Evolutionary conservation across 306 rosid species (phyloP).

Genomic region (Amphicarpaea edgeworthii): DNA sequence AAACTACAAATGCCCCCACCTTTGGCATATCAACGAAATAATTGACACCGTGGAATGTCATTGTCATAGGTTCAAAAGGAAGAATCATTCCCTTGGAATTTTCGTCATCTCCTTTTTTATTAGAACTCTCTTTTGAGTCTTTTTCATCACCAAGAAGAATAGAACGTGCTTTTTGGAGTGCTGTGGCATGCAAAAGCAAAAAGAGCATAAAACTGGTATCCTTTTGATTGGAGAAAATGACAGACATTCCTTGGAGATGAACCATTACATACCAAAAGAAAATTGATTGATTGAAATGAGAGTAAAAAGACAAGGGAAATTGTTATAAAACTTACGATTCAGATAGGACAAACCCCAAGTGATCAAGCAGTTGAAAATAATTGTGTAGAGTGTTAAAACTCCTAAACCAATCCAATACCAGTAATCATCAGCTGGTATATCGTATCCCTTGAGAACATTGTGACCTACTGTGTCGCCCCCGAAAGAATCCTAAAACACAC

Average conservation of each 20-base stretch:
- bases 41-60: constrained; percentile 80
- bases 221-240: not conserved
- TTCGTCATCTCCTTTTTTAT: constrained; percentile 21
- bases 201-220: constrained; percentile 12
- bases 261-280: constrained; percentile 3
- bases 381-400: constrained; percentile 52
- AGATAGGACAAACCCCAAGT: constrained; percentile 73
- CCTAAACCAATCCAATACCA: constrained; percentile 87
- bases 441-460: constrained; percentile 57
- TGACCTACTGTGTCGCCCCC: constrained; percentile 61
- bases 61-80: constrained; percentile 81
- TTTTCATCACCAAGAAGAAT: constrained; percentile 51
- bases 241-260: not conserved
- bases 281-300: not conserved
- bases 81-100: constrained; percentile 88
- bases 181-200: constrained; percentile 51
- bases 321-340: constrained; percentile 65
- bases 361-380: constrained; percentile 68
- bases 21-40: constrained; percentile 84
- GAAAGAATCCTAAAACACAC: constrained; percentile 57
- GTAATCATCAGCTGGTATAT: constrained; percentile 62
- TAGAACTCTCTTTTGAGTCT: constrained; percentile 42
- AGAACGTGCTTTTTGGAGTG: constrained; percentile 61
- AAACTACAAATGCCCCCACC: constrained; percentile 53
- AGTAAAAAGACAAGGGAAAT: not conserved